phyloP scores from a whole-genome alignment of 2,329 filamentous ascomycete species.

The Penicillium sp. region DNA sequence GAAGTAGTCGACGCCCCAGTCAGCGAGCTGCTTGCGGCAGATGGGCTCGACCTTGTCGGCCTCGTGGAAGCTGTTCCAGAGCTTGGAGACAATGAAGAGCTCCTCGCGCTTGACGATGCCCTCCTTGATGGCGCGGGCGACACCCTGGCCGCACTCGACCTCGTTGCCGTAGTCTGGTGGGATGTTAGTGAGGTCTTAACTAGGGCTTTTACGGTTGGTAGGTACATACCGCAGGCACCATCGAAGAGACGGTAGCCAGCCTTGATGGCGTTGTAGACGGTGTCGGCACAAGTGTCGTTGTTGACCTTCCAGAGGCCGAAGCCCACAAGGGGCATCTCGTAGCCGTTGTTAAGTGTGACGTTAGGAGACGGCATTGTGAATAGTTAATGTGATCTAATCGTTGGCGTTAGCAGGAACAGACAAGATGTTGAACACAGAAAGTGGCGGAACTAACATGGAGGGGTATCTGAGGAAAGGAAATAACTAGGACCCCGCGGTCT shows the following conservation, averaged over 20 bases:
- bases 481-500: not conserved
- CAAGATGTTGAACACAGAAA: not conserved
- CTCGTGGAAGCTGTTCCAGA: slow-evolving; percentile 91
- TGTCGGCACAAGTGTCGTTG: slow-evolving; percentile 67
- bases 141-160: slow-evolving; percentile 69
- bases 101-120: slow-evolving; percentile 78
- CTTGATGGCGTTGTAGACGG: slow-evolving; percentile 69
- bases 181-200: not conserved
- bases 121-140: slow-evolving; percentile 74
- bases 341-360: slow-evolving; percentile 29
- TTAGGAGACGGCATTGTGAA: slow-evolving; percentile 26
- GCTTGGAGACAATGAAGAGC: slow-evolving; percentile 88
- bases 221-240: slow-evolving; percentile 52
- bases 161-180: slow-evolving; percentile 77
- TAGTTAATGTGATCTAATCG: not conserved
- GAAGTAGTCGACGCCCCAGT: slow-evolving; percentile 85
- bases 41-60: slow-evolving; percentile 72
- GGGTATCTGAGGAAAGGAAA: slow-evolving; percentile 1
- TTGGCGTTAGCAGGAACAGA: not conserved
- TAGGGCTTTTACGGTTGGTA: not conserved
- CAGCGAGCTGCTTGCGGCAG: slow-evolving; percentile 68
- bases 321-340: slow-evolving; percentile 43
- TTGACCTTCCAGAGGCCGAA: slow-evolving; percentile 74
- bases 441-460: not conserved
- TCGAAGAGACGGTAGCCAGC: slow-evolving; percentile 59